These are phyloP conservation scores for Eimeria zaria DNA, from an alignment of 169 alveolate species.

Conservation along the genomic window DNA sequence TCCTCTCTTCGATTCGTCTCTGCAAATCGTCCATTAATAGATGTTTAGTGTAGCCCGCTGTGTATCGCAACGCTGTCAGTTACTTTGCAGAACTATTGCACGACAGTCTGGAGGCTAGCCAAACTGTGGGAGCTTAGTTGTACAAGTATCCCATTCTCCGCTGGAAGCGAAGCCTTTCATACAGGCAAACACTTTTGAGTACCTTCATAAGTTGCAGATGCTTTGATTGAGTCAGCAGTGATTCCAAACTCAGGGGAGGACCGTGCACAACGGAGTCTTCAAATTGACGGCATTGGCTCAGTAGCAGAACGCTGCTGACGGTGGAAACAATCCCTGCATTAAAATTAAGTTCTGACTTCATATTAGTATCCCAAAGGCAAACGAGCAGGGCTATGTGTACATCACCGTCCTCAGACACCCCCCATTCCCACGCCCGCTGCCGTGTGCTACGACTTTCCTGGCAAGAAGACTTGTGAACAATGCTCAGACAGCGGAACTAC, in stretches of 20 bases:
- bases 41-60: neutral
- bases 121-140: neutral
- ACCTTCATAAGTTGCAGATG: slow-evolving; percentile 76
- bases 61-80: neutral
- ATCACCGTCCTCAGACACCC: neutral
- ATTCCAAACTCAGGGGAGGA: slow-evolving; percentile 49
- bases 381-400: neutral
- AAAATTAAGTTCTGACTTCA: neutral
- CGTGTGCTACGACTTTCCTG: neutral
- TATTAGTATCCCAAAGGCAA: neutral
- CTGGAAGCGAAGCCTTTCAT: neutral
- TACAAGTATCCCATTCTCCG: neutral
- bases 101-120: neutral
- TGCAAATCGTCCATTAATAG: neutral
- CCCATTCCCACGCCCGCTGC: neutral
- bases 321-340: slow-evolving; percentile 68
- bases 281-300: slow-evolving; percentile 71
- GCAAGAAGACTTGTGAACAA: neutral
- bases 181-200: neutral
- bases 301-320: slow-evolving; percentile 57
- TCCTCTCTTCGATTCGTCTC: slow-evolving; percentile 77
- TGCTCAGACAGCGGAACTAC: neutral
- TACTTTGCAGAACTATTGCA: neutral
- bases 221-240: slow-evolving; percentile 44
- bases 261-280: slow-evolving; percentile 73